Evolutionary conservation across 2,329 filamentous ascomycete genomes (phyloP), one percentile per base, ranked within the genome.

Genomic region (Trichoderma sp.): DNA sequence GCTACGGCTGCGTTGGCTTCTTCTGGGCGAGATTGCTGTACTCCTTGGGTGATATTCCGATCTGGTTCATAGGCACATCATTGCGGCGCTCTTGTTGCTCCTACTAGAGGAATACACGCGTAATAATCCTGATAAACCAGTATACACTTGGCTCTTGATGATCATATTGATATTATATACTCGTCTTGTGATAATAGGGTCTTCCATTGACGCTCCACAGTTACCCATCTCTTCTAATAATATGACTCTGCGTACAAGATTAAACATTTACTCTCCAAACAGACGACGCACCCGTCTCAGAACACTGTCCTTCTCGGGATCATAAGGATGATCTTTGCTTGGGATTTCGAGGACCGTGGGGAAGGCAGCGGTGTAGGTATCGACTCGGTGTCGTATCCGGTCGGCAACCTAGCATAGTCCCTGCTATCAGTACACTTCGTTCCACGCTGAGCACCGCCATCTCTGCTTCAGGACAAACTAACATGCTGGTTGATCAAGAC

Each of bases 301-400:
- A 57, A 99, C 95, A 80, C 95, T 98, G 82, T 99, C 96, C 86
- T 99, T 99, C 84, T 99, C 96, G 0, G 96, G 96, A 78, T 99
- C 95, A 80, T 99, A 99, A 2, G 96, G 96, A 81, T 99, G 96
- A 82, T 99, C 96, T 87, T 99, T 99, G 84, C 94, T 97, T 28
- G 96, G 96, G 73, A 99, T 98, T 83, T 99, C 96, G 72, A 99
- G 90, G 70, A 99, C 88, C 26, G 94, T 92, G n/a, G 96, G 96
- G 83, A 99, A 99, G 5, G 96, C 95, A 64, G 95, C 93, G 24
- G 94, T 95, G 83, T 97, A 98, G 47, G 90, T 90, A 82, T 99
- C 96, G 76, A 99, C 92, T 73, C 91, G 90, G 81, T 95, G 89
- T 81, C 96, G 90, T 88, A 99, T 99, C 81, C 90, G 90, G 81